Percentiles rank a stretch among this genome's conserved stretches.
phyloP scores from a whole-genome alignment of 1,284 basidiomycete genomes.

The Trichosporon ovoides region DNA sequence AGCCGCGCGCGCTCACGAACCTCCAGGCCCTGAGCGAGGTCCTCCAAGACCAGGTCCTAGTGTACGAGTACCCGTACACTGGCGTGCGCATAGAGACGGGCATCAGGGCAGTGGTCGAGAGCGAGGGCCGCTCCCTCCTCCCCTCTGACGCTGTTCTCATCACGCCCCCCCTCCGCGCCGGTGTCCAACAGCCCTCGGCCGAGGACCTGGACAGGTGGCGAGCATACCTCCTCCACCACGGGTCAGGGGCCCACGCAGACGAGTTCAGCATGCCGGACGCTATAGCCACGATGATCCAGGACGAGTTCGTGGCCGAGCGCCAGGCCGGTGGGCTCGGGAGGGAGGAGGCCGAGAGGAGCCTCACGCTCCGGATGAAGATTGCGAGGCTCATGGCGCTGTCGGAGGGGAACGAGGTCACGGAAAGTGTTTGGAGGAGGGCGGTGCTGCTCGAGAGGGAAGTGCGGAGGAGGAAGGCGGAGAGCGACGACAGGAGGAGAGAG shows the following conservation, averaged over 20 bases:
- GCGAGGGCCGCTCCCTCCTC: slow-evolving; percentile 42
- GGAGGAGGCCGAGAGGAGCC: slow-evolving; percentile 30
- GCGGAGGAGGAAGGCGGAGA: slow-evolving; percentile 23
- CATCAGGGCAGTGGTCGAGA: slow-evolving; percentile 32
- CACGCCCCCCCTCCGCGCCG: slow-evolving; percentile 6
- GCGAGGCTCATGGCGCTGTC: slow-evolving; percentile 40
- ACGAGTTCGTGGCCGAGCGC: slow-evolving; percentile 37
- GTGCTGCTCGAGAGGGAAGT: slow-evolving; percentile 34
- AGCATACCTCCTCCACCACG: slow-evolving; percentile 25
- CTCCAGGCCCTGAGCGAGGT: slow-evolving; percentile 37
- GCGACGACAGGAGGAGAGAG: slow-evolving; percentile 10
- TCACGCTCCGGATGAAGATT: slow-evolving; percentile 45
- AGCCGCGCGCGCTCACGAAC: slow-evolving; percentile 40
- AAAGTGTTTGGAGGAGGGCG: slow-evolving; percentile 31
- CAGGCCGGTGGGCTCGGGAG: slow-evolving; percentile 9
- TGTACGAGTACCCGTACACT: slow-evolving; percentile 47
- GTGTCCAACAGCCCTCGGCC: neutral
- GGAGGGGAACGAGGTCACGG: slow-evolving; percentile 26
- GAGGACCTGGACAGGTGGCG: slow-evolving; percentile 24
- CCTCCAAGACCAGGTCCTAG: slow-evolving; percentile 35
- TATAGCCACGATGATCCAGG: slow-evolving; percentile 37
- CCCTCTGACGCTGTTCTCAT: slow-evolving; percentile 40
- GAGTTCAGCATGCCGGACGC: slow-evolving; percentile 37
- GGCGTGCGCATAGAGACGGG: slow-evolving; percentile 45
- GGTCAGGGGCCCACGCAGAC: slow-evolving; percentile 19